Conservation (phyloP, 192 early-diverging fungal genomes). For the Obelidium mucronatum region DNA sequence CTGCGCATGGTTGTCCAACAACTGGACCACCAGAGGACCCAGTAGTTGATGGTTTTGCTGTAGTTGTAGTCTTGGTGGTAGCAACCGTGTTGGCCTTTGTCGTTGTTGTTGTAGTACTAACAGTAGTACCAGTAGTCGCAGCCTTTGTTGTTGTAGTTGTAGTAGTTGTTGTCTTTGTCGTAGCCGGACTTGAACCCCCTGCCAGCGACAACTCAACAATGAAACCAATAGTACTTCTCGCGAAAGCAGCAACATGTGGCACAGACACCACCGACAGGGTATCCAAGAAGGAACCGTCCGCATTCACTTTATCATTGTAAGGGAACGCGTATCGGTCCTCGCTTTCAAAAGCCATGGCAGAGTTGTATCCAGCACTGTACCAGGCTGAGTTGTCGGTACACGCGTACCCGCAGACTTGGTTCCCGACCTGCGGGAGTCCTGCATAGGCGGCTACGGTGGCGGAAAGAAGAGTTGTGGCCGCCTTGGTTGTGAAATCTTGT, state of each 20-base stretch:
- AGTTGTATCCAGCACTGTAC: background rate
- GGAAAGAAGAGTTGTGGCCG: background rate
- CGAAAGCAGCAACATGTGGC: conserved; percentile 35
- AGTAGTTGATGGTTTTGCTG: too few species aligned
- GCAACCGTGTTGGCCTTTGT: too few species aligned
- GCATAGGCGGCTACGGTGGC: background rate
- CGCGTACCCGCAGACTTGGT: background rate
- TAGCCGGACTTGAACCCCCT: too few species aligned
- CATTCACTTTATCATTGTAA: conserved; percentile 31
- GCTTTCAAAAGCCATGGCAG: background rate
- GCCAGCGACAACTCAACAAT: conserved; percentile 36
- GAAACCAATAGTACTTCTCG: conserved; percentile 36
- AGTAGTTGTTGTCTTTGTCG: too few species aligned
- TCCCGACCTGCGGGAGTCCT: background rate
- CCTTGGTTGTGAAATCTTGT: background rate
- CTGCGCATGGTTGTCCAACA: too few species aligned
- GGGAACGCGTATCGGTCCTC: conserved; percentile 4
- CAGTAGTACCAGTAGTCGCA: too few species aligned
- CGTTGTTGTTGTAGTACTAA: too few species aligned
- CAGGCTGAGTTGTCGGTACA: conserved; percentile 3
- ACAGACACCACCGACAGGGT: conserved; percentile 17
- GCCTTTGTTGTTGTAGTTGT: too few species aligned
- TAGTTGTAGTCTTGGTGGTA: too few species aligned
- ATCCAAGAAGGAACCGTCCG: conserved; percentile 33
- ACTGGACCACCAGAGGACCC: too few species aligned